Evolutionary conservation across 805 yeast species (phyloP).

Genomic region (Vanderwaltozyma yarrowii): DNA sequence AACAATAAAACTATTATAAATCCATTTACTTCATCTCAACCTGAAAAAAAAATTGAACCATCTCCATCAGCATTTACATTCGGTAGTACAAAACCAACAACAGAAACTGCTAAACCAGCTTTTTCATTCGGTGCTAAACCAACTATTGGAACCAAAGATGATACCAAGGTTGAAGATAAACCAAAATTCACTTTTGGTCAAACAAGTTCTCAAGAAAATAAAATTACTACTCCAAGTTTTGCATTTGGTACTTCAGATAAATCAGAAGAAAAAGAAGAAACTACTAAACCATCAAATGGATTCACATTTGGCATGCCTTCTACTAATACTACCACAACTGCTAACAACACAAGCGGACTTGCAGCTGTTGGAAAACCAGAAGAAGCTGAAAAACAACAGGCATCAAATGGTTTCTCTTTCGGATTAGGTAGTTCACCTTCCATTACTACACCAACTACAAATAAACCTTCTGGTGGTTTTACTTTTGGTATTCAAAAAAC

Average conservation of each 20-base stretch:
- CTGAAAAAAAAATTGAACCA: not conserved
- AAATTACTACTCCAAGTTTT: slow-evolving; percentile 9
- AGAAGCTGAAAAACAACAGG: no score
- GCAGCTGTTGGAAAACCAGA: no score
- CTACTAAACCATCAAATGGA: not conserved
- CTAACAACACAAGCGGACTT: no score
- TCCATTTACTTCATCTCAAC: slow-evolving; percentile 3
- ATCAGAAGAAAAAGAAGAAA: slow-evolving; percentile 3
- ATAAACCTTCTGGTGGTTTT: not conserved
- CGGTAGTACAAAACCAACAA: not conserved
- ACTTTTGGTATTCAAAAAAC: slow-evolving; percentile 1
- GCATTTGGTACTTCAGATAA: slow-evolving; percentile 10
- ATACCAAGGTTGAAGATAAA: slow-evolving; percentile 1
- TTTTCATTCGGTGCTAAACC: slow-evolving; percentile 19
- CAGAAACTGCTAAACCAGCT: slow-evolving; percentile 9
- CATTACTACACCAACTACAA: not conserved
- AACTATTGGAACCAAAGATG: not conserved
- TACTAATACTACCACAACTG: not conserved
- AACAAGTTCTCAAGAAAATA: not conserved
- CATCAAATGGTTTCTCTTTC: no score
- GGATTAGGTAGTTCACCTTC: not conserved
- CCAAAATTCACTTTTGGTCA: slow-evolving; percentile 9
- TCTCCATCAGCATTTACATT: not conserved
- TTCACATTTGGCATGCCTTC: not conserved
- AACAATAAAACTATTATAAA: not conserved